Evolutionary conservation across 2,329 filamentous ascomycete species (phyloP).

Genomic region (Monilinia vaccinii-corymbosi): DNA sequence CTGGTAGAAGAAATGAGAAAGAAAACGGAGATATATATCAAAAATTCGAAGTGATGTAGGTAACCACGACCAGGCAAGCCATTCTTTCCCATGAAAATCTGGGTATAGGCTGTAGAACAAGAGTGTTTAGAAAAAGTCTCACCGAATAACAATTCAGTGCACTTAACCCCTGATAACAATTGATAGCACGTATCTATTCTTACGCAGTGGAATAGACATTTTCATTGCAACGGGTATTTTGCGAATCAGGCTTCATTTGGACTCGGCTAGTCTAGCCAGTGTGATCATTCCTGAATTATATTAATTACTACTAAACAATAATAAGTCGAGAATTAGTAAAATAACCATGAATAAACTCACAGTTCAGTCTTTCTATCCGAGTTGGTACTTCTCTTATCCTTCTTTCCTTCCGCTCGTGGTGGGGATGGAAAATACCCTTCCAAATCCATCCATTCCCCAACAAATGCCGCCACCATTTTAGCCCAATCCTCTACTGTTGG

Average conservation of each 20-base stretch:
- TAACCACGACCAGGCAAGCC: neutral
- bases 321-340: conserved; percentile 2
- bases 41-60: neutral
- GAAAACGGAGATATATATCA: neutral
- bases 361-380: conserved; percentile 23
- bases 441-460: conserved; percentile 87
- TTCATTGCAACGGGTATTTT: too few relatives aligned
- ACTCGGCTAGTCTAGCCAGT: neutral
- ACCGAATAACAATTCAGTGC: neutral
- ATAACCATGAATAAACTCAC: conserved; percentile 24
- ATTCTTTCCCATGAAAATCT: neutral
- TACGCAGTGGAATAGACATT: neutral
- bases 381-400: conserved; percentile 14
- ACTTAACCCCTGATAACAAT: neutral
- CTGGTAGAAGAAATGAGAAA: too few relatives aligned
- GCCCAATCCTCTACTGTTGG: conserved; percentile 81
- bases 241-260: neutral
- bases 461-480: conserved; percentile 72
- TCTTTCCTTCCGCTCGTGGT: conserved; percentile 7
- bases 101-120: neutral
- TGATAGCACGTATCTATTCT: neutral
- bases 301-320: conserved; percentile 4
- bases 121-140: neutral
- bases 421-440: conserved; percentile 26
- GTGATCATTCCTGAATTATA: neutral